Evolutionary conservation across 148 eudicot genomes (phyloP), one percentile per base, ranked within the genome.

Genomic region (Amaranthus cruentus): DNA sequence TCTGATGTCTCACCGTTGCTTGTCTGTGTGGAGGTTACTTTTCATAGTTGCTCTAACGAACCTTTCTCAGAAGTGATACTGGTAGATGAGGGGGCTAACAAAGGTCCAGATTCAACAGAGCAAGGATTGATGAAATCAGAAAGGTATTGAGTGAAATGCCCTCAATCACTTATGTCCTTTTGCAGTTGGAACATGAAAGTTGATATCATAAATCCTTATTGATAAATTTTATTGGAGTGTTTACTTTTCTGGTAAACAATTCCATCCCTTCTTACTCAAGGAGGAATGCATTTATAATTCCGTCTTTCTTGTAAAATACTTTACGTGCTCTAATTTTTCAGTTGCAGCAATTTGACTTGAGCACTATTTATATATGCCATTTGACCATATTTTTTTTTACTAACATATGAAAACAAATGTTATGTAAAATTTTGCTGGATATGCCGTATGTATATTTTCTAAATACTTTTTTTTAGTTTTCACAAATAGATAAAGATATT

Each of bases 21-120:
- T 66, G 88, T 89, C 21, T 90, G 97, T 80, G 52, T 95, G 49
- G 88, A 90, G 72, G 87, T 87, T 75, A 84, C 83, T 62, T 95
- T 95, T 77, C 85, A 67, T 64, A 95, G 91, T 81, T 80, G 83
- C 79, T 87, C 96, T 14, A 67, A 66, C 44, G 91, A 87, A 79
- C 82, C 93, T 69, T 76, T 90, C 57, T 81, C 90, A 15, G 87
- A 85, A 62, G 74, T 95, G 78, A 53, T 69, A 47, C 78, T 95
- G 81, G 77, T 71, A 52, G 90, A 85, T 68, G 93, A 89, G 80
- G 93, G 84, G 59, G 75, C 88, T 15, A 72, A 71, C 74, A 82
- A 65, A 76, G 80, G 80, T 73, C 62, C 74, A 64, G 83, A 83
- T 70, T 82, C 83, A 77, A 69, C 81, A 49, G 98, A 91, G 51